Percentiles rank a stretch among this genome's conserved stretches.
Conservation (phyloP, 805 yeast species). For the Scheffersomyces amazonensis region DNA sequence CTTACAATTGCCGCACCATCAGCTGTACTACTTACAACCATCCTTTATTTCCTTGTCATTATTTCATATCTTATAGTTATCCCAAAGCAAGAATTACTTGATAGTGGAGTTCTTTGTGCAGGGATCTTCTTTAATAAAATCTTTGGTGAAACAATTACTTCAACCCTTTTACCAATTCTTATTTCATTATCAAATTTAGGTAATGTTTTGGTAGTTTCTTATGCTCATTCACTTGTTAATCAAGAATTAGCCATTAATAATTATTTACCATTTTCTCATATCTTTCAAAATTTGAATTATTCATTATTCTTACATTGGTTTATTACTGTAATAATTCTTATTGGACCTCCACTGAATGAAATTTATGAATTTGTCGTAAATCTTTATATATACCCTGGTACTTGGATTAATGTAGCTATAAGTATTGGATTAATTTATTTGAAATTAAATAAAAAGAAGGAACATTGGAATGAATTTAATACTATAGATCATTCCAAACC, state of each 20-base stretch:
- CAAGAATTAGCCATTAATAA: conserved; percentile 54
- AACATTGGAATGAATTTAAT: conserved; percentile 38
- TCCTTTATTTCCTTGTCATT: conserved; percentile 54
- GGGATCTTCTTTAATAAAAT: conserved; percentile 58
- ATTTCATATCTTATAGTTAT: conserved; percentile 57
- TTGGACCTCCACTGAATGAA: conserved; percentile 61
- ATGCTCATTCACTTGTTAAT: conserved; percentile 58
- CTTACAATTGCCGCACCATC: conserved; percentile 60
- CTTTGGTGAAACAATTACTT: conserved; percentile 54
- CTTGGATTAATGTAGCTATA: conserved; percentile 53
- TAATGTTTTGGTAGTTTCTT: conserved; percentile 61
- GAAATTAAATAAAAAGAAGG: conserved; percentile 36
- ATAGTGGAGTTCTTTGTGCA: conserved; percentile 62
- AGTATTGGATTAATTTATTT: conserved; percentile 53
- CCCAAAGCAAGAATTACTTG: conserved; percentile 42
- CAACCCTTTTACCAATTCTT: conserved; percentile 48
- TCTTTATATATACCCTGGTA: conserved; percentile 60
- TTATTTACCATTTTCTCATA: conserved; percentile 47
- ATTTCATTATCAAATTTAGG: conserved; percentile 65
- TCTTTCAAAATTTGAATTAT: conserved; percentile 42
- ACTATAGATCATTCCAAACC: conserved; percentile 5
- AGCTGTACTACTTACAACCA: conserved; percentile 51
- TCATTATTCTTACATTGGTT: conserved; percentile 55
- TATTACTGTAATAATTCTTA: conserved; percentile 50
- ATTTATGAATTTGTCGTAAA: conserved; percentile 64